Evolutionary conservation across 73 alveolate species (phyloP).

Genomic region (Paramecium sonneborni): DNA sequence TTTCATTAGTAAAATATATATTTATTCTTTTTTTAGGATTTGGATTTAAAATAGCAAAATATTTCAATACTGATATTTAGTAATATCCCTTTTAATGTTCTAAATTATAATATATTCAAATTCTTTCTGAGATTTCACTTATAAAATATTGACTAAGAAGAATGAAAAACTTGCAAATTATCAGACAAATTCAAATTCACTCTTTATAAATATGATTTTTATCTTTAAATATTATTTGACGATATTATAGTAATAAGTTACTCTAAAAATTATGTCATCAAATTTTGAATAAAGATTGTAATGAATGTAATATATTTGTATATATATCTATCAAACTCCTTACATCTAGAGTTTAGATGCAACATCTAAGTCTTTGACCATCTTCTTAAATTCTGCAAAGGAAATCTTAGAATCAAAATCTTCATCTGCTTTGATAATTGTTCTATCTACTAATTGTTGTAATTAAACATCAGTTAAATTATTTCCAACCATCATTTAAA

Average conservation of each 20-base stretch:
- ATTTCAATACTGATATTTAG: background rate
- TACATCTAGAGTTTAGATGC: conserved; percentile 74
- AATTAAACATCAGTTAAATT: conserved; percentile 96
- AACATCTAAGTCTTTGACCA: conserved; percentile 92
- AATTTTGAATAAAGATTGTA: background rate
- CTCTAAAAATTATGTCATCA: no score
- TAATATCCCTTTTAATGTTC: background rate
- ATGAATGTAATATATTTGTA: background rate
- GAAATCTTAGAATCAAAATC: conserved; percentile 97
- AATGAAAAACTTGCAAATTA: no score
- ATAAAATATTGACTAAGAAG: background rate
- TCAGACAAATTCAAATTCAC: no score
- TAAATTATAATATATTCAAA: background rate
- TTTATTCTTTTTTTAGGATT: background rate
- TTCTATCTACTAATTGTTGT: conserved; percentile 97
- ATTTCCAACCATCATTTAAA: conserved; percentile 99
- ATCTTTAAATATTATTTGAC: no score
- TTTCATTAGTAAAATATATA: background rate
- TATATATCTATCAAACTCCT: conserved; percentile 29
- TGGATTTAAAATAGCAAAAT: background rate
- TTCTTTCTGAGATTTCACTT: background rate
- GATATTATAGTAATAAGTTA: no score
- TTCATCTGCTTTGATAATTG: conserved; percentile 95
- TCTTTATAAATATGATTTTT: no score
- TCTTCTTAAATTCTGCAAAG: conserved; percentile 93